phyloP scores from a whole-genome alignment of 192 early-diverging fungal species.

The Backusella circina region DNA sequence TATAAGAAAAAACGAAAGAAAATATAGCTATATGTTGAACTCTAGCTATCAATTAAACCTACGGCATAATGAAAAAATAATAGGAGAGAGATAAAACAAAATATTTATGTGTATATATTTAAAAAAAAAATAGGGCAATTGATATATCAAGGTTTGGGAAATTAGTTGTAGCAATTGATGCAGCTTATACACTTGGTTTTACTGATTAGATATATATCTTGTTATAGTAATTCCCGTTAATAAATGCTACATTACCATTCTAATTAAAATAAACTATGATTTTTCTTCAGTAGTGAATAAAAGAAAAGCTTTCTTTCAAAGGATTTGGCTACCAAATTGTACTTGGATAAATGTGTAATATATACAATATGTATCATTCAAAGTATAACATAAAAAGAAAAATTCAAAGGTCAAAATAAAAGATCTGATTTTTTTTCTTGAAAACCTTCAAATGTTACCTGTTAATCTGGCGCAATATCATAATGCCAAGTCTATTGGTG shows the following conservation, averaged over 20 bases:
- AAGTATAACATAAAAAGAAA: neutral
- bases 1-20: too few species aligned
- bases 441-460: too few species aligned
- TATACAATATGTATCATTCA: neutral
- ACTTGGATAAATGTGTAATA: neutral
- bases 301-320: neutral
- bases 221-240: neutral
- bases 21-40: too few species aligned
- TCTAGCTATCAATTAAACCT: too few species aligned
- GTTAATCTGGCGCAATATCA: too few species aligned
- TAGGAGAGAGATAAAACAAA: neutral
- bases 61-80: neutral
- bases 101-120: neutral
- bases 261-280: neutral
- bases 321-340: neutral
- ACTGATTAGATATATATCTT: neutral
- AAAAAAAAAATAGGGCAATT: neutral
- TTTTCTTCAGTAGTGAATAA: neutral
- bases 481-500: too few species aligned
- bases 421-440: too few species aligned
- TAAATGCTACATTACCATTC: neutral
- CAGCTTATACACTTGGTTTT: neutral
- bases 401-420: neutral
- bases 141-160: too few species aligned
- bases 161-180: neutral